Percentiles rank a stretch among this genome's conserved stretches.
Conservation (phyloP, 768 basidiomycete species). For the Tricholoma saponaceum region DNA sequence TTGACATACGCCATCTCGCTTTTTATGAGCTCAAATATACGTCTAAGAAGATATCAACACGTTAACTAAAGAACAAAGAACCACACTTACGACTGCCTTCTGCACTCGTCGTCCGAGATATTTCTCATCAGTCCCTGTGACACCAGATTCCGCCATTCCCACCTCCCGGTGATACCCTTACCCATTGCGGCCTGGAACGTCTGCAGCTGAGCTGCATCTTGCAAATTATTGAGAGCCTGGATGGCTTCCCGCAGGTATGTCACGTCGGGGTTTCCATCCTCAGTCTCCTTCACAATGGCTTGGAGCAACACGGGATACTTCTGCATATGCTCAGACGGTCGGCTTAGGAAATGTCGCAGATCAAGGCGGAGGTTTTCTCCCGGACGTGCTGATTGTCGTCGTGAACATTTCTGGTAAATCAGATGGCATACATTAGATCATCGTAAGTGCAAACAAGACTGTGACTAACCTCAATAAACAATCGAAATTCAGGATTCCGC, state of each 20-base stretch:
- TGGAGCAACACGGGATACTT: conserved; percentile 84
- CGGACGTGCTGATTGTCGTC: conserved; percentile 35
- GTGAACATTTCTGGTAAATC: conserved; percentile 41
- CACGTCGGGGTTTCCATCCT: conserved; percentile 73
- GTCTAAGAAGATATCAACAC: conserved; percentile 35
- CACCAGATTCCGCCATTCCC: conserved; percentile 89
- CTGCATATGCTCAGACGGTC: conserved; percentile 82
- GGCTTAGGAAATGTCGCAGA: conserved; percentile 73
- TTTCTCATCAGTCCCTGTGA: conserved; percentile 53
- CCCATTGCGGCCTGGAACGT: conserved; percentile 92
- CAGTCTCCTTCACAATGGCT: conserved; percentile 82
- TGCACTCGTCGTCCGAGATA: conserved; percentile 70
- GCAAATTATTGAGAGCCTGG: conserved; percentile 75
- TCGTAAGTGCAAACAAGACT: neutral
- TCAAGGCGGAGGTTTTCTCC: conserved; percentile 47
- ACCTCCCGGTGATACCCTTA: conserved; percentile 70
- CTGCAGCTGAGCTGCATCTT: conserved; percentile 74
- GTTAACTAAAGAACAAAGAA: neutral
- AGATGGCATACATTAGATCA: neutral
- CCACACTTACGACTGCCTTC: conserved; percentile 83
- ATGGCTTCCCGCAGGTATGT: conserved; percentile 81
- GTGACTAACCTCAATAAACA: conserved; percentile 76
- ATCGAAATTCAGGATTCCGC: conserved; percentile 73
- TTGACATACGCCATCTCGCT: conserved; percentile 97
- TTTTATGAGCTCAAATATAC: conserved; percentile 94